These are phyloP conservation scores for Kalanchoe fedtschenkoi DNA, from an alignment of 164 flowering plant genomes.

Conservation along the genomic window DNA sequence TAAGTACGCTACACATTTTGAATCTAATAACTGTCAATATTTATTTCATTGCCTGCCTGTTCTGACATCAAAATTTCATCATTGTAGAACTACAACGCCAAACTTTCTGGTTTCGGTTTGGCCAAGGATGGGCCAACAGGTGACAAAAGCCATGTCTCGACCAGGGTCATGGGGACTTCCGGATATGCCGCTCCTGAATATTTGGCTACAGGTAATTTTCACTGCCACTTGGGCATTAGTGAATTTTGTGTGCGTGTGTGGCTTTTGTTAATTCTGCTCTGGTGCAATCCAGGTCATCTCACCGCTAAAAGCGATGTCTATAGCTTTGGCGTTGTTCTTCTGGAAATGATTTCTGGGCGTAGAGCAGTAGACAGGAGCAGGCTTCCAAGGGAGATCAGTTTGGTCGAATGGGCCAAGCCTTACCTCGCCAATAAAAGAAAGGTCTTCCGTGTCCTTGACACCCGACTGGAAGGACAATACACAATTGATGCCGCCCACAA, in stretches of 20 bases:
- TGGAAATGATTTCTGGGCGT: constrained; percentile 7
- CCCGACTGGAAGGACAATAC: constrained; percentile 8
- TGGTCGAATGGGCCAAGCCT: constrained; percentile 10
- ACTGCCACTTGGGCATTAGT: neutral
- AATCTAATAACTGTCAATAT: neutral
- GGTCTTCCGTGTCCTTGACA: constrained; percentile 1
- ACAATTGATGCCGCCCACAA: neutral
- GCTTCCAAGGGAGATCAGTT: neutral
- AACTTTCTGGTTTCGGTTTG: constrained; percentile 24
- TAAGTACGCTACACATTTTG: neutral
- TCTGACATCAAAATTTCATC: neutral
- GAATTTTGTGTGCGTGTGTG: neutral
- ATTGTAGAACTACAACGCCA: constrained; percentile 21
- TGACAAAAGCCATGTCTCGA: constrained; percentile 23
- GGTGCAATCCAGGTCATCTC: neutral
- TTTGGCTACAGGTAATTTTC: neutral
- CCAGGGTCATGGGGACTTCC: constrained; percentile 23
- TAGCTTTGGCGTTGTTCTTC: constrained; percentile 8
- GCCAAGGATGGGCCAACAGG: constrained; percentile 22
- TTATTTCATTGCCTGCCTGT: neutral
- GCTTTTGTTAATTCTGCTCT: neutral
- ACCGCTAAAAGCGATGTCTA: constrained; percentile 4
- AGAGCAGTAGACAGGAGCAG: constrained; percentile 6
- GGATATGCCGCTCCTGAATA: constrained; percentile 23
- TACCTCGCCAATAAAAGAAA: constrained; percentile 3